phyloP scores from a whole-genome alignment of 306 rosid species.

The Potentilla sterilis region DNA sequence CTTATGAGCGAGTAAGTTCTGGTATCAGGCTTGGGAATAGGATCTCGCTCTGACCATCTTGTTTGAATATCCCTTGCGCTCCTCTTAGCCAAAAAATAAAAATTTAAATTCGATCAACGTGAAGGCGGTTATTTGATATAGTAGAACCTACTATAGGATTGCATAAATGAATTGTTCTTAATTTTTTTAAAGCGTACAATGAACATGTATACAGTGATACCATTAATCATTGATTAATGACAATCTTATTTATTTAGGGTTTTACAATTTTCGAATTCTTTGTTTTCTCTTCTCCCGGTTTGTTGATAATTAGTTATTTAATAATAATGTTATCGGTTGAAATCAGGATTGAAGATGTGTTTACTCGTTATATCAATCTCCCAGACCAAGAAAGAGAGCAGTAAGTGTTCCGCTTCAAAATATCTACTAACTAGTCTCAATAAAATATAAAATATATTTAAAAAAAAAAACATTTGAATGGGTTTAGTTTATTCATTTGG shows the following conservation, averaged over 20 bases:
- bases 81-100: neutral
- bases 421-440: neutral
- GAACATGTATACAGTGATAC: neutral
- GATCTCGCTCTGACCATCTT: neutral
- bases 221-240: neutral
- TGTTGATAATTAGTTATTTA: neutral
- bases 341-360: conserved; percentile 81
- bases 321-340: conserved; percentile 10
- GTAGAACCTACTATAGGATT: neutral
- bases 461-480: neutral
- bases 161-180: neutral
- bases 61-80: neutral
- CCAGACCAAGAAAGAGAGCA: conserved; percentile 78
- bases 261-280: neutral
- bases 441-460: neutral
- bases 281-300: neutral
- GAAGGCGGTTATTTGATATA: neutral
- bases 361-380: conserved; percentile 74
- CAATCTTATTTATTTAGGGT: neutral
- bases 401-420: conserved; percentile 31
- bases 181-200: neutral
- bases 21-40: conserved; percentile 8
- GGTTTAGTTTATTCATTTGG: neutral
- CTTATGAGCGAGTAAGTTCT: neutral
- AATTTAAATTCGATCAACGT: neutral